These are phyloP conservation scores for Prunus mongolica DNA, from an alignment of 306 rosid species.

Conservation along the genomic window DNA sequence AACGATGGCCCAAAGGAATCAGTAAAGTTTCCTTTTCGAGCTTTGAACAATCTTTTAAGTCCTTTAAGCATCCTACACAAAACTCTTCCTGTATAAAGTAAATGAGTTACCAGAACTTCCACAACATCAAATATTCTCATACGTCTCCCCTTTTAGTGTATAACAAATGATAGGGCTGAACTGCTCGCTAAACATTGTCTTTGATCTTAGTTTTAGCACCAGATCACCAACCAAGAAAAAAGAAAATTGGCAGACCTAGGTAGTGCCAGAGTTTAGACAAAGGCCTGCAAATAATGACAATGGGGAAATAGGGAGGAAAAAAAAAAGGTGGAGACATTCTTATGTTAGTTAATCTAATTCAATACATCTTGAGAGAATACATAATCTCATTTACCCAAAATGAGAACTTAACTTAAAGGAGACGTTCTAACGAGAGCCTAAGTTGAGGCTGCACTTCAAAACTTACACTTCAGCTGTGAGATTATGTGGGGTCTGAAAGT, in stretches of 20 bases:
- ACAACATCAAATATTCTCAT: conserved; percentile 10
- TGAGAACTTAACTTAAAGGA: not conserved
- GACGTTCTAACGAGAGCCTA: not conserved
- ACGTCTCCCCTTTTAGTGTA: not conserved
- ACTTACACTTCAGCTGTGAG: not conserved
- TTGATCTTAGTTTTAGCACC: not conserved
- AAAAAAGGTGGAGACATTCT: not conserved
- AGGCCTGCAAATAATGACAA: not conserved
- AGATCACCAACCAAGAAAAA: not conserved
- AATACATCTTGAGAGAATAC: not conserved
- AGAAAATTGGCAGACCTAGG: conserved; percentile 11
- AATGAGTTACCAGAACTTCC: conserved; percentile 2
- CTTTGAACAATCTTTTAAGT: not conserved
- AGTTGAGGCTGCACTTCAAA: not conserved
- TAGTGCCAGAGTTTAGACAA: not conserved
- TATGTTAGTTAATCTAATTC: not conserved
- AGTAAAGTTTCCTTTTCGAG: not conserved
- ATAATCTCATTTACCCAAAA: not conserved
- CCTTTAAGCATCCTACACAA: not conserved
- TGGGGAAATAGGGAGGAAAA: not conserved
- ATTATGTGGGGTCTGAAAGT: not conserved
- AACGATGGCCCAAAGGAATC: conserved; percentile 11
- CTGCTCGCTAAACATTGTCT: not conserved
- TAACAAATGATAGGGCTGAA: not conserved
- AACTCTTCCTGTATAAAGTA: conserved; percentile 2